Base-by-base conservation (phyloP, 768 basidiomycete genomes). In the Tephrocybe rancida region DNA sequence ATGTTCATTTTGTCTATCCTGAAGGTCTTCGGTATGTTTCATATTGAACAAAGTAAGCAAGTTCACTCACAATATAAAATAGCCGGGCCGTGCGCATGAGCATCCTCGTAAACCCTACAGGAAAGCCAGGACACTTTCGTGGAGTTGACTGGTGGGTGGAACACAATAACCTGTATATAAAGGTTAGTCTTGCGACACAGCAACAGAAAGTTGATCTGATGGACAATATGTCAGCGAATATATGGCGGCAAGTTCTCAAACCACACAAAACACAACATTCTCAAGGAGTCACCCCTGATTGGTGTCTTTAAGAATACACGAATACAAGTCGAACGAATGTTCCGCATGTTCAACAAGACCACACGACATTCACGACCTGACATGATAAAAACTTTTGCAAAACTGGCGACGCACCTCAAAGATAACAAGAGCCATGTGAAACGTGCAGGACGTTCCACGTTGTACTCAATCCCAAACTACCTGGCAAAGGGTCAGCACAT, bases 121-220 rank as follows among this genome's bases (percentile, higher is more conserved):
- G 70, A 2, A 67, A 64, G 26, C 19, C 41, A 11, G 51, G 52
- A 14, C 37, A 47, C 2, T 73, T 66, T 48, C 59, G 61, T 2
- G 64, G 48, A 5, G 60, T 69, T 10, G 72, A 73, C 45, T 72
- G 70, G 72, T 14, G 57, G 2, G 55, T 69, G 14, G 70, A 73
- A 45, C 54, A 58, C 0, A 58, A 67, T 22, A 72, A 73, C 44
- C 58, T 70, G 1, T 69, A 64, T 21, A 67, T 61, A 10, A 73
- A 73, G 56, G 69, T 65, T n/a, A n/a, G n/a, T n/a, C n/a, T n/a
- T n/a, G n/a, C n/a, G n/a, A 21, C 66, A 71, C 56, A 10, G 6
- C 35, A 9, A 37, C 4, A 37, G 7, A 4, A 13, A 16, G n/a
- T 16, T 37, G 35, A 37, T 37, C 35, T 37, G n/a, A 37, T 16